phyloP scores from a whole-genome alignment of 805 yeast species.

The Maudiozyma barnettii region DNA sequence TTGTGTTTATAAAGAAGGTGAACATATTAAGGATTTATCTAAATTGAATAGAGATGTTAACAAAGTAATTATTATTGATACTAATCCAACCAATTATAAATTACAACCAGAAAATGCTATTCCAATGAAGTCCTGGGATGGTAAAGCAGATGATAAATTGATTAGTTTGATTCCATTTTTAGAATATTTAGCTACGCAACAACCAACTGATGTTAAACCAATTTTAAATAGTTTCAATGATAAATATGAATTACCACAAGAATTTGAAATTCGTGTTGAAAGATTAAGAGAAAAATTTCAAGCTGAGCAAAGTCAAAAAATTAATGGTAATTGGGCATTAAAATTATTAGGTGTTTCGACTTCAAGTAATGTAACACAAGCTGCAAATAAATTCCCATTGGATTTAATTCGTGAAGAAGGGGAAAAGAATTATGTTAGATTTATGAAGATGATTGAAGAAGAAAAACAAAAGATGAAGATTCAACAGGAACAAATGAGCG shows the following conservation, averaged over 20 bases:
- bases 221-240: constrained; percentile 64
- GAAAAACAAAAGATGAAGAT: constrained; percentile 56
- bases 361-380: constrained; percentile 5
- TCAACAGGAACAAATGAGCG: constrained; percentile 72
- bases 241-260: constrained; percentile 59
- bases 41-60: constrained; percentile 84
- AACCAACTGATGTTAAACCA: constrained; percentile 81
- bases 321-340: constrained; percentile 44
- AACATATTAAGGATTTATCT: constrained; percentile 79
- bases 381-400: constrained; percentile 47
- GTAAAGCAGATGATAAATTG: constrained; percentile 70
- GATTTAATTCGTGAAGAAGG: constrained; percentile 89
- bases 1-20: constrained; percentile 76
- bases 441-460: constrained; percentile 75
- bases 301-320: constrained; percentile 39
- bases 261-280: constrained; percentile 70
- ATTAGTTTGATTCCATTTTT: constrained; percentile 81
- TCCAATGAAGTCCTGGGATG: constrained; percentile 77
- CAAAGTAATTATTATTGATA: constrained; percentile 73
- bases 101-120: constrained; percentile 94
- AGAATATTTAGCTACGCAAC: constrained; percentile 87
- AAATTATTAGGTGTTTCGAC: constrained; percentile 49
- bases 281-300: constrained; percentile 64
- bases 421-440: constrained; percentile 75
- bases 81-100: constrained; percentile 58